Base-by-base conservation (phyloP, 176 grass and related monocot species). In the Bolboschoenus planiculmis region DNA sequence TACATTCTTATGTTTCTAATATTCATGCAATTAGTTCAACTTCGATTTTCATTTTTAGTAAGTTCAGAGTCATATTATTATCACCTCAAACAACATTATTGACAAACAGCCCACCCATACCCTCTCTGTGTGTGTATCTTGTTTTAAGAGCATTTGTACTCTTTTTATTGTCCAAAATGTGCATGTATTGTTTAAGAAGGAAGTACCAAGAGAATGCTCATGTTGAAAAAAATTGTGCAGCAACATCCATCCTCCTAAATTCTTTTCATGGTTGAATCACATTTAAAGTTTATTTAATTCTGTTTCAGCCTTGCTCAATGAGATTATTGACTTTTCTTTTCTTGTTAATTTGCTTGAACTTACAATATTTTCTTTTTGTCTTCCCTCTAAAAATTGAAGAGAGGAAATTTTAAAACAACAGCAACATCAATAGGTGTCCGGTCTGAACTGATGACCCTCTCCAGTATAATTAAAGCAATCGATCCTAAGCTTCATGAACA, bases 401-500 rank as follows among this genome's bases (percentile, higher is more conserved):
- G 96, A 88, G 91, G 68, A 75, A 98, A 98, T 85, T 98, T 98
- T 84, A 84, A 83, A 84, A 90, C 87, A 87, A 98, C 92, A 13
- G 86, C 85, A 47, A 95, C 88, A 83, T 93, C 96, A 57, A 95
- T 98, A 82, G 96, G 96, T 88, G 96, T 98, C 85, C 89, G 89
- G 81, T 91, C 96, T 78, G 92, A 98, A 74, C 56, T 98, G 79
- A 91, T 68, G 24, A 87, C 76, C 57, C 87, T 98, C 71, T 88
- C 92, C 83, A 59, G 85, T 62, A 85, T 98, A 85, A 90, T 98
- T 85, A 93, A 98, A 91, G 58, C 87, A 56, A 47, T 98, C 35
- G 90, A 98, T 66, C 96, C 96, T 29, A 98, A 98, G 82, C 87
- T 98, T 64, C 96, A 98, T 81, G 82, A 88, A 74, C 96, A 98